phyloP scores from a whole-genome alignment of 768 basidiomycete genomes.

The Hysterangium stoloniferum region DNA sequence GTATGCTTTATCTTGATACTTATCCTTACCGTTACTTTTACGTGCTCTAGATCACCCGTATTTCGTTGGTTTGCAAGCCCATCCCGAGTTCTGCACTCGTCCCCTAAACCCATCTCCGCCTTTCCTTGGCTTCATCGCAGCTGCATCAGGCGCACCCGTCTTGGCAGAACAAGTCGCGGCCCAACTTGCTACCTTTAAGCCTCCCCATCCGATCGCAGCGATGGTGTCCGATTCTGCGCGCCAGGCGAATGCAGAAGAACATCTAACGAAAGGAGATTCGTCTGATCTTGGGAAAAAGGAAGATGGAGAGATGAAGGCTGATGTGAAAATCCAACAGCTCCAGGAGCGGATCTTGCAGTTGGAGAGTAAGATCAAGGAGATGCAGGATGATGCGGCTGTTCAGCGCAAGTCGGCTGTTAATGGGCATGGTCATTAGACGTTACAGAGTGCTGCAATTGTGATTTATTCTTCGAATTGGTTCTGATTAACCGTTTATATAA shows the following conservation, averaged over 20 bases:
- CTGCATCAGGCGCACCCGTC: slow-evolving; percentile 49
- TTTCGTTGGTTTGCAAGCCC: slow-evolving; percentile 91
- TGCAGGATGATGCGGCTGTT: slow-evolving; percentile 8
- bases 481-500: too few species aligned
- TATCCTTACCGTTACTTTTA: not conserved
- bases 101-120: slow-evolving; percentile 96
- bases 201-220: slow-evolving; percentile 67
- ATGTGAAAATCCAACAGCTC: slow-evolving; percentile 4
- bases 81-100: slow-evolving; percentile 97
- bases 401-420: too few species aligned
- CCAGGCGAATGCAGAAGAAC: slow-evolving; percentile 8
- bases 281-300: slow-evolving; percentile 10
- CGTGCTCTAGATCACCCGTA: slow-evolving; percentile 71
- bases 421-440: too few species aligned
- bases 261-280: slow-evolving; percentile 7
- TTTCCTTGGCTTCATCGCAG: slow-evolving; percentile 93
- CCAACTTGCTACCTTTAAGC: slow-evolving; percentile 56
- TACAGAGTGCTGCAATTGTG: too few species aligned
- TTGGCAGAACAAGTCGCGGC: slow-evolving; percentile 64
- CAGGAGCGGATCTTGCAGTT: slow-evolving; percentile 12
- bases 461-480: too few species aligned
- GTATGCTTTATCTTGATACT: slow-evolving; percentile 21
- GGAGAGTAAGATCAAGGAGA: slow-evolving; percentile 9
- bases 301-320: not conserved
- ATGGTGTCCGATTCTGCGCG: slow-evolving; percentile 55